Conservation (phyloP, 495 filamentous ascomycete species). For the Penicillium ochrochloron region DNA sequence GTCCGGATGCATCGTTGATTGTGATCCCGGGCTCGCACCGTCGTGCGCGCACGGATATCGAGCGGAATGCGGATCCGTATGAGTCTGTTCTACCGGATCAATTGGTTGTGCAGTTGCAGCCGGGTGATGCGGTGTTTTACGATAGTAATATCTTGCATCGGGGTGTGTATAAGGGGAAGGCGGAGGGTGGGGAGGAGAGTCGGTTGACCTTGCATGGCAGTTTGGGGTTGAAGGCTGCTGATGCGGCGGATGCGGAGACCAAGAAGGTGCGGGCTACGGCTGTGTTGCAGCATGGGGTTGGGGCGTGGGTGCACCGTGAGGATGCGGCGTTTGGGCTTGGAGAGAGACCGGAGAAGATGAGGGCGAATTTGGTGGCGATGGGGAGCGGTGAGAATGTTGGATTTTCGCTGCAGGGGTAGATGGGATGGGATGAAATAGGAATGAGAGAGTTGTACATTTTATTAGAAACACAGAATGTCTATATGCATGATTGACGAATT, state of each 20-base stretch:
- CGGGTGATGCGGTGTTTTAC: slow-evolving; percentile 83
- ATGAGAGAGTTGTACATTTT: background rate
- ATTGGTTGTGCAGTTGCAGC: slow-evolving; percentile 62
- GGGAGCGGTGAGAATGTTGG: slow-evolving; percentile 64
- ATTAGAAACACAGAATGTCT: background rate
- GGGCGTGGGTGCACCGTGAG: slow-evolving; percentile 66
- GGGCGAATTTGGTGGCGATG: slow-evolving; percentile 60
- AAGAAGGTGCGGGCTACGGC: slow-evolving; percentile 67
- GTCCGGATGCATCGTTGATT: slow-evolving; percentile 66
- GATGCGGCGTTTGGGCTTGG: slow-evolving; percentile 59
- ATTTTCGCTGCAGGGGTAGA: slow-evolving; percentile 53
- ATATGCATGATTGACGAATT: background rate
- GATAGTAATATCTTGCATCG: slow-evolving; percentile 87
- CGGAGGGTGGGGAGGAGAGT: slow-evolving; percentile 52
- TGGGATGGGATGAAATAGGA: background rate
- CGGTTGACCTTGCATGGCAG: slow-evolving; percentile 83
- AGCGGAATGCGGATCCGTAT: slow-evolving; percentile 64
- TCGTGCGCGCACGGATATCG: slow-evolving; percentile 65
- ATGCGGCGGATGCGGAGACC: slow-evolving; percentile 37
- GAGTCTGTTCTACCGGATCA: slow-evolving; percentile 62
- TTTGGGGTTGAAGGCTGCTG: slow-evolving; percentile 63
- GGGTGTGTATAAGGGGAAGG: slow-evolving; percentile 65
- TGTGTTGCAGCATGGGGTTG: slow-evolving; percentile 85
- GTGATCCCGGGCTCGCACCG: slow-evolving; percentile 73
- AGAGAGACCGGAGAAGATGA: slow-evolving; percentile 54